These are phyloP conservation scores for Fusarium poae DNA, from an alignment of 2,329 filamentous ascomycete species.

Conservation along the genomic window DNA sequence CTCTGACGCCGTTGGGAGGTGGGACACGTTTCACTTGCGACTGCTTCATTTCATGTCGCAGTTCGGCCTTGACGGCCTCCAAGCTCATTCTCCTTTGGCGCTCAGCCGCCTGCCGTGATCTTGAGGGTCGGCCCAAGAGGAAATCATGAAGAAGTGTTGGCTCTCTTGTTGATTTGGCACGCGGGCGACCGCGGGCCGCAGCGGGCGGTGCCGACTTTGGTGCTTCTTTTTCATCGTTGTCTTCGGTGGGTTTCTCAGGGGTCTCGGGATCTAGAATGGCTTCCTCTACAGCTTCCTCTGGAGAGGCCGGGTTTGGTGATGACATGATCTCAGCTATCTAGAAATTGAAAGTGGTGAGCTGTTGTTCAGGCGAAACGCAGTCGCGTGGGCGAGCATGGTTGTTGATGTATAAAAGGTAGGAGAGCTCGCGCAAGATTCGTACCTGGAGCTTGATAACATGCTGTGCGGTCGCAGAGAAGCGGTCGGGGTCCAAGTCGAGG, in stretches of 20 bases:
- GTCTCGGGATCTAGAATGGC: constrained; percentile 43
- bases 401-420: background rate
- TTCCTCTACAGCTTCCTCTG: constrained; percentile 47
- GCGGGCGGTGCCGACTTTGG: constrained; percentile 62
- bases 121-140: constrained; percentile 67
- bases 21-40: constrained; percentile 70
- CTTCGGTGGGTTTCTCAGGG: constrained; percentile 37
- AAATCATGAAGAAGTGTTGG: constrained; percentile 69
- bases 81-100: constrained; percentile 68
- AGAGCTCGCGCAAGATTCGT: constrained; percentile 16
- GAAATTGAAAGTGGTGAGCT: constrained; percentile 33
- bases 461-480: constrained; percentile 41
- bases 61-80: constrained; percentile 68
- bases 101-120: constrained; percentile 66
- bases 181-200: constrained; percentile 50
- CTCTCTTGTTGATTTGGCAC: constrained; percentile 57
- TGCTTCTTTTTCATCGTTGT: constrained; percentile 46
- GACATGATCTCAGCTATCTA: constrained; percentile 48
- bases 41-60: constrained; percentile 68
- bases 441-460: constrained; percentile 49
- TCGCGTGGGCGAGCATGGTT: constrained; percentile 3
- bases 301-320: constrained; percentile 45
- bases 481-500: constrained; percentile 14
- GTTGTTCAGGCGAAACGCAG: constrained; percentile 4
- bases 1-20: constrained; percentile 76